Evolutionary conservation across 306 rosid genomes (phyloP), one percentile per base, ranked within the genome.

Genomic region (Lathyrus sativus): DNA sequence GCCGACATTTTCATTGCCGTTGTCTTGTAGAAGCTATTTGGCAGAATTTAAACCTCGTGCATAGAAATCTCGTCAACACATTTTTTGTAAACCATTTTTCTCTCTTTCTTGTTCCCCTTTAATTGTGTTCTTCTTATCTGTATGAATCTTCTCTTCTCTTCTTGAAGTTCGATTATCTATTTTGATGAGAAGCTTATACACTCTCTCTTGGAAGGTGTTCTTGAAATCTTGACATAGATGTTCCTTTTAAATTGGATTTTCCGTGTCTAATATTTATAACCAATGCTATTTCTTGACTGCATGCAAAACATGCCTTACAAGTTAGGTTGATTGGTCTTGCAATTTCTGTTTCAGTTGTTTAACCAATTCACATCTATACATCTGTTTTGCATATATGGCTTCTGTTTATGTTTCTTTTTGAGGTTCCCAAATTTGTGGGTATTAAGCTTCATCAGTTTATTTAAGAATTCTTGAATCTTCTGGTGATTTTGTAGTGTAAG

Each of bases 401-500:
- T 71, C 71, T 54, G 39, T 37, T 12, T 45, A 15, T 38, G 15
- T 42, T 53, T 41, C 18, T 24, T 35, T 60, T n/a, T 41, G 37
- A 6, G 29, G 42, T 33, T 74, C 53, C 59, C 59, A 17, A 72
- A 28, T 76, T 70, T 28, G 61, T 66, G 78, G 51, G 68, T 51
- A 15, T 62, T 31, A 15, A n/a, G 56, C 58, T 58, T 49, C 56
- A 56, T 53, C 51, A 39, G 41, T 49, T 66, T 76, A 65, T 59
- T 50, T 57, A 48, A 70, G 39, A 26, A 38, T 68, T 45, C 37
- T 59, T 63, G 51, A 59, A 72, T 50, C 75, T 70, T 65, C 48
- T 77, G 43, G 67, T 71, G 81, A 44, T 70, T 84, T 82, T 71
- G 58, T 85, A 90, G 99, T 49, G 99, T 90, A 63, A 89, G 91